A percentile compares a stretch with the other conserved stretches of the same genome.
phyloP scores from a whole-genome alignment of 2,329 filamentous ascomycete species.

The Pyrenophora seminiperda region DNA sequence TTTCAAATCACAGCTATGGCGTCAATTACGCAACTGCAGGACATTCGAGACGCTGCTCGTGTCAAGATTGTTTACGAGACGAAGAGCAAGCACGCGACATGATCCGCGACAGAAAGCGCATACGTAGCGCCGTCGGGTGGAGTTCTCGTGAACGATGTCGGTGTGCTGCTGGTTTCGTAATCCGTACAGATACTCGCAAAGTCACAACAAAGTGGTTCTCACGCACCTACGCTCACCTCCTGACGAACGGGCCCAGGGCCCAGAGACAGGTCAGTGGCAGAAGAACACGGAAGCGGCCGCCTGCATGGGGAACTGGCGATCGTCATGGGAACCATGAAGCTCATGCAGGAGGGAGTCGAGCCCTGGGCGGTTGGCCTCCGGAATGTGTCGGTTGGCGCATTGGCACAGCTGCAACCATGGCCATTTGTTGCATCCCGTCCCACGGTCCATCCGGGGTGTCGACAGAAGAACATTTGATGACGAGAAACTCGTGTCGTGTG shows the following conservation, averaged over 20 bases:
- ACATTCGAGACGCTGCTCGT: slow-evolving; percentile 26
- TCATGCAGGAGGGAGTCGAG: slow-evolving; percentile 5
- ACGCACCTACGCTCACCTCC: not conserved
- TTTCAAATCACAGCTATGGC: slow-evolving; percentile 20
- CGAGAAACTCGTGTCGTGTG: slow-evolving; percentile 18
- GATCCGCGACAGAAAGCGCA: slow-evolving; percentile 2
- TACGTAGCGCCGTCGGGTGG: not conserved
- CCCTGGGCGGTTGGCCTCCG: not conserved
- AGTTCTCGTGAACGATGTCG: not conserved
- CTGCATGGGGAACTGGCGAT: slow-evolving; percentile 16
- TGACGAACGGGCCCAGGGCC: slow-evolving; percentile 10
- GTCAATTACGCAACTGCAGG: not conserved
- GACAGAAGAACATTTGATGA: not conserved
- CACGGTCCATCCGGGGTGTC: not conserved
- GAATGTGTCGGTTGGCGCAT: not conserved
- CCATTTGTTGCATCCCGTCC: too few relatives aligned
- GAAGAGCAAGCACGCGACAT: slow-evolving; percentile 17
- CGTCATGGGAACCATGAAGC: slow-evolving; percentile 18
- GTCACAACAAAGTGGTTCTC: not conserved
- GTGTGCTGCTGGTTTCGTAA: not conserved
- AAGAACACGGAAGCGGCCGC: slow-evolving; percentile 12
- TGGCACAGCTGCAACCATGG: not conserved
- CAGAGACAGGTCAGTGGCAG: slow-evolving; percentile 4
- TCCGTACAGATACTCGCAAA: not conserved
- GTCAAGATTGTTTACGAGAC: slow-evolving; percentile 30